Evolutionary conservation across 176 grass and related monocot genomes (phyloP).

Genomic region (Raddia guianensis): DNA sequence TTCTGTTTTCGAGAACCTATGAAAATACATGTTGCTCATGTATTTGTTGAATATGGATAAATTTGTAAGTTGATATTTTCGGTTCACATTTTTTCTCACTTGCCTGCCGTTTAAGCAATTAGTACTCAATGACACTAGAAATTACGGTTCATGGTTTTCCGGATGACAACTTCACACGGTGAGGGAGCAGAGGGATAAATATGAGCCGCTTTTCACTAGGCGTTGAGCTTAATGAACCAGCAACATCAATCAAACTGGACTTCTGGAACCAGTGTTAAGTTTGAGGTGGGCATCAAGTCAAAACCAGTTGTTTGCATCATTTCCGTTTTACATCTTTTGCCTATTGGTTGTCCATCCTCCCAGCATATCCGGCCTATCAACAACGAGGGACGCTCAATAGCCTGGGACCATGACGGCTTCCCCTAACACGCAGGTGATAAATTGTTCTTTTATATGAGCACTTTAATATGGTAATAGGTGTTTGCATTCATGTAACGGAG

Average conservation of each 20-base stretch:
- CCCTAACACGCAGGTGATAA: conserved; percentile 88
- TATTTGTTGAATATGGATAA: conserved; percentile 18
- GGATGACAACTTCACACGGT: conserved; percentile 80
- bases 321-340: conserved; percentile 23
- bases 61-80: conserved; percentile 4
- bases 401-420: conserved; percentile 80
- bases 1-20: background rate
- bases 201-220: conserved; percentile 80
- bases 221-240: conserved; percentile 82
- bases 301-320: conserved; percentile 13
- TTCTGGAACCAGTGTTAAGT: conserved; percentile 83
- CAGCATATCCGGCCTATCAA: conserved; percentile 88
- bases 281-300: conserved; percentile 60
- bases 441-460: background rate
- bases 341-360: background rate
- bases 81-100: conserved; percentile 29
- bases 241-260: conserved; percentile 81
- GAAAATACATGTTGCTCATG: background rate
- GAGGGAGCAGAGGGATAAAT: conserved; percentile 81
- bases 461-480: conserved; percentile 2
- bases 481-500: no score
- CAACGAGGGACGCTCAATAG: conserved; percentile 83
- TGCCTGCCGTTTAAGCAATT: conserved; percentile 44
- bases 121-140: conserved; percentile 93
- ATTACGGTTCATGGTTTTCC: conserved; percentile 88